phyloP scores from a whole-genome alignment of 331 rosid species.

The Erythrophleum ivorense region DNA sequence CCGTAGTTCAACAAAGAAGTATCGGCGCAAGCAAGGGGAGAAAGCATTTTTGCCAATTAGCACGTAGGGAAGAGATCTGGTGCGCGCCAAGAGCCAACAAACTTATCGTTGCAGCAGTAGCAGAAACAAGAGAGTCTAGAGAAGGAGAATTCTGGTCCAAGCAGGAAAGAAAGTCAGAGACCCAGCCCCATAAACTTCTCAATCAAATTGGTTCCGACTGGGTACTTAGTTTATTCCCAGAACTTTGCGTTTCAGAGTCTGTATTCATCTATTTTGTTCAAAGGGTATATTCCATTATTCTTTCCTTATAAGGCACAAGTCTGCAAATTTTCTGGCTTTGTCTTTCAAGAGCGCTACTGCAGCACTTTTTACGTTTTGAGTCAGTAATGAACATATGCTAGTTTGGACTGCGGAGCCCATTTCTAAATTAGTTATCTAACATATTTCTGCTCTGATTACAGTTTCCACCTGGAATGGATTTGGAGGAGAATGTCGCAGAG shows the following conservation, averaged over 20 bases:
- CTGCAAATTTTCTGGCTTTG: neutral
- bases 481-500: slow-evolving; percentile 56
- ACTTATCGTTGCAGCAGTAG: neutral
- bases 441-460: slow-evolving; percentile 16
- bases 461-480: slow-evolving; percentile 57
- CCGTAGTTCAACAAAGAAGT: neutral
- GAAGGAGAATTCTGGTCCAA: neutral
- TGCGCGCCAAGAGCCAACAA: neutral
- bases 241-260: slow-evolving; percentile 5
- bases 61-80: neutral
- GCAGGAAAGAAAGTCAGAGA: neutral
- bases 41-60: neutral
- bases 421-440: slow-evolving; percentile 17
- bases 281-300: neutral
- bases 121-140: neutral
- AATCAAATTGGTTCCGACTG: neutral
- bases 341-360: slow-evolving; percentile 2
- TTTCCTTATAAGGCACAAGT: neutral
- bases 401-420: neutral
- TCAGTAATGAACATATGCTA: neutral
- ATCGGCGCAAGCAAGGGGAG: neutral
- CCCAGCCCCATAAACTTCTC: slow-evolving; percentile 18
- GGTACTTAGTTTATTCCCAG: slow-evolving; percentile 14
- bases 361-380: neutral
- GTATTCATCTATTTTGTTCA: neutral